Base-by-base conservation (phyloP, 148 eudicot genomes). In the Vaccinium darrowii region DNA sequence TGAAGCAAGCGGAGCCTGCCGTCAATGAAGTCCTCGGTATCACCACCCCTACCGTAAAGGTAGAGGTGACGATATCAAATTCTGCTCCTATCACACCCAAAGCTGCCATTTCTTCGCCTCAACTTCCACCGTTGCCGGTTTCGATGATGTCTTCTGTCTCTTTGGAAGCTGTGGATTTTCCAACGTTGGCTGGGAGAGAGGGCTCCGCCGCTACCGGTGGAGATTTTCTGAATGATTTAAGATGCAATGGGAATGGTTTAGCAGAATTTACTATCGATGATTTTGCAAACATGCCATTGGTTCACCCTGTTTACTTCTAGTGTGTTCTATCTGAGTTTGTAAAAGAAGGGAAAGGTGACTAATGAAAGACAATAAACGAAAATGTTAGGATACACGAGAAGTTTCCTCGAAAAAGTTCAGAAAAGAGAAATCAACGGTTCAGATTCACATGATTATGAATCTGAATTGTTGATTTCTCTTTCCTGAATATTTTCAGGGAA, bases 221-320 rank as follows among this genome's bases (percentile, higher is more conserved):
- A 11, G 36, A 15, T 67, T 67, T 67, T 27, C 4, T 67, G 73
- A 27, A 12, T 12, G 36, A 27, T 12, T 12, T 27, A 18, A 25
- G 1, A 39, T 18, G 39, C 1, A 5, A 6, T 25, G 73, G 73
- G 36, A 27, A 25, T 65, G 33, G 33, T 27, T 67, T 25, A 2
- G 25, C 73, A 12, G 36, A 67, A 67, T 67, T 67, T 67, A 67
- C 73, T 0, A 11, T 67, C 36, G 33, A 67, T 10, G 73, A 67
- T 67, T 67, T 67, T 4, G 73, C 36, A 63, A 63, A 63, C 27
- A 63, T 63, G 71, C 71, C 71, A 1, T 63, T 63, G 71, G 27
- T 63, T 63, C 71, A 63, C 71, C 71, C 71, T 23, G 13, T 63
- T 63, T 63, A 63, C 30, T 63, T 63, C 71, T 63, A 63, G 71